These are phyloP conservation scores for Lachnellula occidentalis DNA, from an alignment of 2,329 filamentous ascomycete genomes.

Conservation along the genomic window DNA sequence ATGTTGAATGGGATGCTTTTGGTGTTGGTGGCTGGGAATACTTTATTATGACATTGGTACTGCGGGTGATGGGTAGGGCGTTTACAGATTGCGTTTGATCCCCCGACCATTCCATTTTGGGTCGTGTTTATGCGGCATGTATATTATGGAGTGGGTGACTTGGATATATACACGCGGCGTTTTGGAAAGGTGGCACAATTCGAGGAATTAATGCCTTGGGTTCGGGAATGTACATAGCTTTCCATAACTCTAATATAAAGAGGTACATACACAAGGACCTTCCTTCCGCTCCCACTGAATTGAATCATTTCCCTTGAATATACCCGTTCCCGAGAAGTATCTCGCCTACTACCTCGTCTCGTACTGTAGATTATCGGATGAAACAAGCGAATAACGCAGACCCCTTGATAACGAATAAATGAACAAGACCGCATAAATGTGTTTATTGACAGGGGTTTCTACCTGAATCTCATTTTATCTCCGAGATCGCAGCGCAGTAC, in stretches of 20 bases:
- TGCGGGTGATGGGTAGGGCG: background rate
- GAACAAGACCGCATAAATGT: no score
- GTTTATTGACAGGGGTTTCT: no score
- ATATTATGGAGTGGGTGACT: background rate
- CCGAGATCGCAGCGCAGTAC: no score
- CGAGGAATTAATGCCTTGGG: background rate
- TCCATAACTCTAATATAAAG: no score
- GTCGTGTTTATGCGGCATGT: background rate
- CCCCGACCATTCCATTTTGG: no score
- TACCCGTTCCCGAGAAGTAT: background rate
- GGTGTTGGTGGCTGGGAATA: conserved; percentile 43
- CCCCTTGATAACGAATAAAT: no score
- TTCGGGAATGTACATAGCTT: background rate
- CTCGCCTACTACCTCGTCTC: no score
- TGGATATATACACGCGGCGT: background rate
- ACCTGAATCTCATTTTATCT: no score
- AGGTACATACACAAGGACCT: background rate
- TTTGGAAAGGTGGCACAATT: background rate
- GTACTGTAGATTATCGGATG: no score
- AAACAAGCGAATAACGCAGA: no score
- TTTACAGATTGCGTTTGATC: background rate
- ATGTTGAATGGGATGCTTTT: conserved; percentile 47
- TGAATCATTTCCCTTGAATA: background rate
- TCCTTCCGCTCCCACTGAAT: background rate
- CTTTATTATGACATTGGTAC: background rate